Conservation (phyloP, 495 filamentous ascomycete species). For the Amniculicola lignicola region DNA sequence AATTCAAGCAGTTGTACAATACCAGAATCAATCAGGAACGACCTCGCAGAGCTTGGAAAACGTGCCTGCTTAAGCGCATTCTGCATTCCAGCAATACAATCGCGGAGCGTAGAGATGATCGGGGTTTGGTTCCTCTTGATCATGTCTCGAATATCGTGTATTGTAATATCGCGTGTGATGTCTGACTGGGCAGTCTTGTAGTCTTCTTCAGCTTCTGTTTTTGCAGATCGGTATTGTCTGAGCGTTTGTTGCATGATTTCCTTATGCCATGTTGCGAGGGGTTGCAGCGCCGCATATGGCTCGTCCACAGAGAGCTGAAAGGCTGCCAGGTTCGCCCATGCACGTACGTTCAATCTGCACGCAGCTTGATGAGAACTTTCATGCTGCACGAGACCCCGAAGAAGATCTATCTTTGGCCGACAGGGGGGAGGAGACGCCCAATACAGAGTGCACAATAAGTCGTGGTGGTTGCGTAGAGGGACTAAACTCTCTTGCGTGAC, state of each 20-base stretch:
- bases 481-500: conserved; percentile 75
- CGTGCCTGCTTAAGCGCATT: conserved; percentile 47
- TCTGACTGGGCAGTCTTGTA: conserved; percentile 41
- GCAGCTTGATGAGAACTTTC: conserved; percentile 79
- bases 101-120: conserved; percentile 56
- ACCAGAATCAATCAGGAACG: conserved; percentile 37
- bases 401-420: conserved; percentile 65
- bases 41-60: conserved; percentile 40
- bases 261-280: conserved; percentile 62
- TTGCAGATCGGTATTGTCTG: conserved; percentile 57
- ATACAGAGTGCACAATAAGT: conserved; percentile 85
- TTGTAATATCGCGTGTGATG: conserved; percentile 45
- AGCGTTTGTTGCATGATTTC: conserved; percentile 56
- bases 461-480: conserved; percentile 87
- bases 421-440: conserved; percentile 72
- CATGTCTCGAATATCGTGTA: conserved; percentile 52
- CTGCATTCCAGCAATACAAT: conserved; percentile 53
- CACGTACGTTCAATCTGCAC: conserved; percentile 74
- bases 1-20: conserved; percentile 44
- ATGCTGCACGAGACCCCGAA: conserved; percentile 76
- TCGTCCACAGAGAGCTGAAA: conserved; percentile 64
- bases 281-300: conserved; percentile 32
- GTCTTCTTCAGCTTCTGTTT: conserved; percentile 60
- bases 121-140: conserved; percentile 61
- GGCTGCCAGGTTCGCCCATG: conserved; percentile 74